Conservation (phyloP, 805 yeast species). For the Maudiozyma bulderi region DNA sequence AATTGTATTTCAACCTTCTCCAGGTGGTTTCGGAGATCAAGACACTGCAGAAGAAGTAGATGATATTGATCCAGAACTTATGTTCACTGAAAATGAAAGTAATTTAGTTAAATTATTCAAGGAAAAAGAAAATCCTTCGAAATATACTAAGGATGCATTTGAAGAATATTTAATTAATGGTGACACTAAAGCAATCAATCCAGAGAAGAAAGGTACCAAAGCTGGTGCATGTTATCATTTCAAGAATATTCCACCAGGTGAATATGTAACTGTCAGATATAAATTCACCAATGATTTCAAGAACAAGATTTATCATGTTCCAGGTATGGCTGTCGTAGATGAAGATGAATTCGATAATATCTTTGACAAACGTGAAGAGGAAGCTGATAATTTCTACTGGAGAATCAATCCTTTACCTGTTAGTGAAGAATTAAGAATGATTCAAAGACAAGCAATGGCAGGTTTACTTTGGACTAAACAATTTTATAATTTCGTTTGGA, state of each 20-base stretch:
- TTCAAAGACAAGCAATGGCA: conserved; percentile 90
- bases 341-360: conserved; percentile 65
- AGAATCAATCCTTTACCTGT: conserved; percentile 78
- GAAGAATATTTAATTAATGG: conserved; percentile 65
- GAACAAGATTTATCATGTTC: conserved; percentile 23
- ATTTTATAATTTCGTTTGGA: conserved; percentile 77
- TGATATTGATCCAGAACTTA: conserved; percentile 65
- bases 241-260: conserved; percentile 80
- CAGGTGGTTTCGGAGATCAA: conserved; percentile 44
- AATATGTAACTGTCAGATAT: conserved; percentile 77
- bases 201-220: conserved; percentile 66
- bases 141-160: conserved; percentile 80
- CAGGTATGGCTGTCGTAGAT: conserved; percentile 41
- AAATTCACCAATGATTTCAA: conserved; percentile 40
- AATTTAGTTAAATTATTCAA: conserved; percentile 60
- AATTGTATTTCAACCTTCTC: conserved; percentile 76
- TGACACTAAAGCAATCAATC: conserved; percentile 55
- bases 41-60: conserved; percentile 17
- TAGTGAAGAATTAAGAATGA: conserved; percentile 66
- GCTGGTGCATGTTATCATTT: conserved; percentile 77
- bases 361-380: conserved; percentile 65
- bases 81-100: conserved; percentile 87
- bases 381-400: conserved; percentile 91
- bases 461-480: conserved; percentile 92
- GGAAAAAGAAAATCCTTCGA: conserved; percentile 44